These are phyloP conservation scores for Gynostemma pentaphyllum DNA, from an alignment of 306 rosid genomes.

Conservation along the genomic window DNA sequence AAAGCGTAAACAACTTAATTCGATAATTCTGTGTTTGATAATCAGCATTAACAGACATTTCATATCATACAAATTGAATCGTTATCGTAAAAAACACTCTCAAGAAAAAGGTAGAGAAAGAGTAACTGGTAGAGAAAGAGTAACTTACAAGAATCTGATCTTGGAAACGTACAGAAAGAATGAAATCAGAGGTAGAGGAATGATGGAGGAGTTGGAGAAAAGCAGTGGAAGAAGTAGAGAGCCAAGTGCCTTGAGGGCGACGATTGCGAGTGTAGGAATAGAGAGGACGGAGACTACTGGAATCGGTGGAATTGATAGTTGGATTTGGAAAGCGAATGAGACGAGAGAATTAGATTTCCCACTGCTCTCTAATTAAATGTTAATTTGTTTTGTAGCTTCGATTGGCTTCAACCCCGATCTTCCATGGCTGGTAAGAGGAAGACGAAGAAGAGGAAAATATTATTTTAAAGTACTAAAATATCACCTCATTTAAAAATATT, in stretches of 20 bases:
- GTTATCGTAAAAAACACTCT: too few species aligned
- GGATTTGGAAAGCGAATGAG: slow-evolving; percentile 61
- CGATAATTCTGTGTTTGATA: too few species aligned
- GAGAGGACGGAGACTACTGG: slow-evolving; percentile 46
- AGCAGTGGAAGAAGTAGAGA: slow-evolving; percentile 47
- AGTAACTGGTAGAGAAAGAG: neutral
- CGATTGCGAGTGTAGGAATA: slow-evolving; percentile 27
- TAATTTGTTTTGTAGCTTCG: too few species aligned
- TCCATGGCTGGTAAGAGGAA: too few species aligned
- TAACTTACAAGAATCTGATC: slow-evolving; percentile 35
- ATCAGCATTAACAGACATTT: neutral
- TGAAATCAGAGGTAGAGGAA: slow-evolving; percentile 23
- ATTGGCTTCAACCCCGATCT: too few species aligned
- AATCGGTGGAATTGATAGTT: slow-evolving; percentile 15
- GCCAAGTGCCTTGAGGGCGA: slow-evolving; percentile 57
- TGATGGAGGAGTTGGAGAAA: slow-evolving; percentile 36
- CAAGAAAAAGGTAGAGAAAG: too few species aligned
- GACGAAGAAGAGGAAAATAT: too few species aligned
- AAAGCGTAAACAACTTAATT: neutral
- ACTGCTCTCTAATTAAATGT: slow-evolving; percentile 36
- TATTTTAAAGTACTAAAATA: too few species aligned
- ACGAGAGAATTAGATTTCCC: slow-evolving; percentile 72
- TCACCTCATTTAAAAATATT: too few species aligned
- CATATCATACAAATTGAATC: neutral
- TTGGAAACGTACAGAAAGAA: slow-evolving; percentile 38